Evolutionary conservation across 2,329 filamentous ascomycete species (phyloP).

Genomic region (Aspergillus sergii): DNA sequence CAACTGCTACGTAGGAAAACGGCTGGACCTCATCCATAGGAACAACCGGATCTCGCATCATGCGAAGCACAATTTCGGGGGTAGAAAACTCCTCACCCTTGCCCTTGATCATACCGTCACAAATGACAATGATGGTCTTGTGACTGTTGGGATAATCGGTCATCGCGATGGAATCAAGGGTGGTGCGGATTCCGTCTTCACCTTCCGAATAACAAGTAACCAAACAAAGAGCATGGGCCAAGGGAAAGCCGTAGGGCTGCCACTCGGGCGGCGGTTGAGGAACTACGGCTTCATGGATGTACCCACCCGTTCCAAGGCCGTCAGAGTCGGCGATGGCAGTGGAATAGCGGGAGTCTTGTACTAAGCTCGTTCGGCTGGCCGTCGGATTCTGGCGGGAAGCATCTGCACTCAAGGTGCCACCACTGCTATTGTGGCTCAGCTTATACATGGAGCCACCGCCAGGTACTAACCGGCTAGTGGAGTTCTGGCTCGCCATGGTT

Average conservation of each 20-base stretch:
- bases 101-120: constrained; percentile 97
- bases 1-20: constrained; percentile 95
- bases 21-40: constrained; percentile 79
- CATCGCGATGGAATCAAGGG: constrained; percentile 91
- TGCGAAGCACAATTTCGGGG: constrained; percentile 83
- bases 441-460: constrained; percentile 67
- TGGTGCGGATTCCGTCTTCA: constrained; percentile 87
- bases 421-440: constrained; percentile 57
- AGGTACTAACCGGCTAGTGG: constrained; percentile 71
- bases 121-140: constrained; percentile 94
- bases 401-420: constrained; percentile 56
- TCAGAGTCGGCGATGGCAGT: constrained; percentile 63
- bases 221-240: constrained; percentile 90
- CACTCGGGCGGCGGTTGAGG: constrained; percentile 95
- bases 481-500: constrained; percentile 91
- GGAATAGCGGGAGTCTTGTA: constrained; percentile 60
- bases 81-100: constrained; percentile 84
- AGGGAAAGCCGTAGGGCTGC: constrained; percentile 93
- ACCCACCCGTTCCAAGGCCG: constrained; percentile 81
- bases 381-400: constrained; percentile 42
- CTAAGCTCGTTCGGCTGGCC: constrained; percentile 60
- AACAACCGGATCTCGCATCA: constrained; percentile 91
- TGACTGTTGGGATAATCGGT: constrained; percentile 99
- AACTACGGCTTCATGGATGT: constrained; percentile 93
- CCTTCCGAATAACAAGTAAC: constrained; percentile 98